Evolutionary conservation across 2,329 filamentous ascomycete species (phyloP), one percentile per base, ranked within the genome.

Genomic region (Claviceps citrina): DNA sequence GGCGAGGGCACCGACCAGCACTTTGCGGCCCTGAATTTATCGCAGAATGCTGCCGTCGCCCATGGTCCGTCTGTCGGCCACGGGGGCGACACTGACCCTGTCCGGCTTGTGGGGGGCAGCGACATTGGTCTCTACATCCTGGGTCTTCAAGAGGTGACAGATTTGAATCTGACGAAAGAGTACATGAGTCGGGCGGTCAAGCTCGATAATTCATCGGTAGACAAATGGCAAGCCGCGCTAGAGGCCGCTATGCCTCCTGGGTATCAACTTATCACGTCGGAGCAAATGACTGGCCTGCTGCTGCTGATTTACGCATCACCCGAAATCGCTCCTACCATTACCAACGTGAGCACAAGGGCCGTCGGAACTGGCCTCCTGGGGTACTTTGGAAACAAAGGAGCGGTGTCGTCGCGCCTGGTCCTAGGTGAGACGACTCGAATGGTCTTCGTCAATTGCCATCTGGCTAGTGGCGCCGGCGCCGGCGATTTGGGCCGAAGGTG

Each of bases 381-480:
- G 0, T 94, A 94, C 54, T 80, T 95, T 65, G 91, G 91, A 8
- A 98, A 98, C 59, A 98, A 98, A 57, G 91, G 91, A 1, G 89
- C 84, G 4, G 81, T 94, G 1, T 75, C 80, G 3, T 81, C 82
- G 4, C 74, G 89, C 16, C 65, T 98, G 4, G 68, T 98, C 1
- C 64, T 98, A 1, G 91, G 89, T 2, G 91, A 95, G 57, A 86
- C 86, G 0, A 95, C 91, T 0, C 73, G 81, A 24, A 63, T 98
- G 41, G 80, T 91, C 19, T 95, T 98, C 56, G 68, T 95, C 48
- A 94, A 98, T 58, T 84, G 76, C 42, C 91, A 98, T 62, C 68
- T 98, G 19, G 82, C 87, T 46, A 93, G 89, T 39, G 91, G 91
- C 22, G 74, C 78, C 7, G 85, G 93, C 50, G 76, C 81, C 46